A percentile compares a stretch with the other conserved stretches of the same genome.
phyloP scores from a whole-genome alignment of 2,329 filamentous ascomycete species.

The Aspergillus luchuensis region DNA sequence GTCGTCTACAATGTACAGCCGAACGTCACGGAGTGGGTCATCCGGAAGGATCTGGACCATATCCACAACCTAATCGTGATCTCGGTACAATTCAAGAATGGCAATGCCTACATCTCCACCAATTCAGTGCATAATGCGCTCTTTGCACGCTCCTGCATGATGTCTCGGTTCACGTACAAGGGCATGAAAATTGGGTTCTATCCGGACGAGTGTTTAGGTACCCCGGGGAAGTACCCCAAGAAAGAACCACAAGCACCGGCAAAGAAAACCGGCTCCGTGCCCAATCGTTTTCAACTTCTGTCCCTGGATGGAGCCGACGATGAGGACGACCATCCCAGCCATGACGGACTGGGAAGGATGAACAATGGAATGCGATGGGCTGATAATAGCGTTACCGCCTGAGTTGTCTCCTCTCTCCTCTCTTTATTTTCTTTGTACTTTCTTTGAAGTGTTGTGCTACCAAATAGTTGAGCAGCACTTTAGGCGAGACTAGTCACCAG shows the following conservation, averaged over 20 bases:
- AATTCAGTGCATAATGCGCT: constrained; percentile 77
- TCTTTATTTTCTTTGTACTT: not conserved
- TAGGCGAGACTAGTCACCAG: not conserved
- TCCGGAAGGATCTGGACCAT: constrained; percentile 76
- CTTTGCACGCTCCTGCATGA: constrained; percentile 77
- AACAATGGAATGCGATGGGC: constrained; percentile 17
- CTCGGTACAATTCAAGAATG: constrained; percentile 60
- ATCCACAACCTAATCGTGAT: constrained; percentile 78
- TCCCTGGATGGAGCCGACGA: constrained; percentile 52
- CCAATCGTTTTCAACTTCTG: constrained; percentile 66
- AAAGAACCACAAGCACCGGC: constrained; percentile 27
- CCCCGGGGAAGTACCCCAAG: constrained; percentile 47
- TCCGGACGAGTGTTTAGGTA: constrained; percentile 70
- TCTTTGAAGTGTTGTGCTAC: not conserved
- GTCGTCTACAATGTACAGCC: constrained; percentile 63
- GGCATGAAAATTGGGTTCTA: constrained; percentile 70
- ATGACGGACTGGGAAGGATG: constrained; percentile 17
- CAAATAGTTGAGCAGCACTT: not conserved
- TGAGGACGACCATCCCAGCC: constrained; percentile 27
- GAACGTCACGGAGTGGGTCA: constrained; percentile 62
- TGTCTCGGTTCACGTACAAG: constrained; percentile 67
- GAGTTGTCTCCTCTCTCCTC: not conserved
- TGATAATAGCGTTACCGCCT: constrained; percentile 19
- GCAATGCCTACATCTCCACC: constrained; percentile 68
- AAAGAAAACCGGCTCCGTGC: constrained; percentile 37